Evolutionary conservation across 768 basidiomycete genomes (phyloP).

Genomic region (Dacryopinax primogenitus): DNA sequence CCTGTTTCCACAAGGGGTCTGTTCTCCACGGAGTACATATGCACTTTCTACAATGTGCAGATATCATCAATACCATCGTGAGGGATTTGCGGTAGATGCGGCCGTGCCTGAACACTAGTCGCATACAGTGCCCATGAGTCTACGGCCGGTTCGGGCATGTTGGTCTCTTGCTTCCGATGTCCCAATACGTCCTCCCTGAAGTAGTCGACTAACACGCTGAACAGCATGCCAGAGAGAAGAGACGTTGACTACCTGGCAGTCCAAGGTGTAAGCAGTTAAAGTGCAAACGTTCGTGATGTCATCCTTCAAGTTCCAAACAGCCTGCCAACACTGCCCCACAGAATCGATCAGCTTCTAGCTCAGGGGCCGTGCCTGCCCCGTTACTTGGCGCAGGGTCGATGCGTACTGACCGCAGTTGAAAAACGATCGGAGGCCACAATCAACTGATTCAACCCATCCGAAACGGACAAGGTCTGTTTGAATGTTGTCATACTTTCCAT

Average conservation of each 20-base stretch:
- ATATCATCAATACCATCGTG: background rate
- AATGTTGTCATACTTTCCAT: too few relatives aligned
- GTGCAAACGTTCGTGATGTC: background rate
- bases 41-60: background rate
- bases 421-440: too few relatives aligned
- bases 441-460: too few relatives aligned
- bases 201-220: background rate
- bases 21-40: too few relatives aligned
- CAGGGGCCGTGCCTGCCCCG: too few relatives aligned
- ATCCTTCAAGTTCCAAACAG: background rate
- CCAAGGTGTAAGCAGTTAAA: background rate
- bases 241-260: background rate
- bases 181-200: background rate
- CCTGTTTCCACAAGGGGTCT: background rate
- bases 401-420: too few relatives aligned
- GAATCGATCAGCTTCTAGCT: too few relatives aligned
- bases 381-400: too few relatives aligned
- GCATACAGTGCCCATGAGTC: background rate
- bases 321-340: too few relatives aligned
- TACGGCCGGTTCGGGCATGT: too few relatives aligned
- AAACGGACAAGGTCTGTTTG: too few relatives aligned
- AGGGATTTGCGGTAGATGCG: background rate
- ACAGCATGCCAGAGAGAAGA: background rate
- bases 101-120: background rate
- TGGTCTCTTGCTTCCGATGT: constrained; percentile 5